These are phyloP conservation scores for Passalora sequoiae DNA, from an alignment of 2,329 filamentous ascomycete species.

Conservation along the genomic window DNA sequence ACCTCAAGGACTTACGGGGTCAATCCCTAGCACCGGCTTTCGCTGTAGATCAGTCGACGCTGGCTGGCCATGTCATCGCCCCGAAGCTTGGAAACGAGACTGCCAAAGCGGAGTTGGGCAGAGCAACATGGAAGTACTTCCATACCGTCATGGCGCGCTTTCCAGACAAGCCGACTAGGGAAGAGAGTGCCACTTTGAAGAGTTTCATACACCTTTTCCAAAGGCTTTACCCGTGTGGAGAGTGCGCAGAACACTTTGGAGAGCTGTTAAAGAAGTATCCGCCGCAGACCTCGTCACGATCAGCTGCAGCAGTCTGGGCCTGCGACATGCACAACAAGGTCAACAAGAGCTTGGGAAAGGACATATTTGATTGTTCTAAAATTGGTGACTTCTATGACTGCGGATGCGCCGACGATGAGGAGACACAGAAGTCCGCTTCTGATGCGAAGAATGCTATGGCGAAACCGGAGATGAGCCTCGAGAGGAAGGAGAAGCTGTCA, in stretches of 20 bases:
- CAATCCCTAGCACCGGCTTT: neutral
- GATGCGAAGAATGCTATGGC: slow-evolving; percentile 2
- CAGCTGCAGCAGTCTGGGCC: slow-evolving; percentile 60
- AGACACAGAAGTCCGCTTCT: slow-evolving; percentile 12
- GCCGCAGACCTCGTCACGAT: slow-evolving; percentile 58
- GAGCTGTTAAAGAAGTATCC: slow-evolving; percentile 57
- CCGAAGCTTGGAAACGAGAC: slow-evolving; percentile 80
- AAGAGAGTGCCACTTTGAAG: slow-evolving; percentile 56
- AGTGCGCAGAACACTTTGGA: slow-evolving; percentile 61
- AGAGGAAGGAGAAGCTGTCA: slow-evolving; percentile 26
- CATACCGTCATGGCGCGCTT: slow-evolving; percentile 64
- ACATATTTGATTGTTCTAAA: slow-evolving; percentile 58
- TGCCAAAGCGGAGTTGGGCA: slow-evolving; percentile 63
- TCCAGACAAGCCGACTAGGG: slow-evolving; percentile 56
- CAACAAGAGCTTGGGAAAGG: slow-evolving; percentile 57
- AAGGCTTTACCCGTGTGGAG: slow-evolving; percentile 61
- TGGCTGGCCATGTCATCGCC: slow-evolving; percentile 56
- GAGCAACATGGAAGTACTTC: slow-evolving; percentile 61
- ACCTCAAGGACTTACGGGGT: neutral
- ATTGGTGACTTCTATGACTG: slow-evolving; percentile 65
- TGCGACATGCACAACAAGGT: slow-evolving; percentile 64
- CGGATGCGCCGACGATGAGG: slow-evolving; percentile 55
- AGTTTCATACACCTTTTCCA: slow-evolving; percentile 61
- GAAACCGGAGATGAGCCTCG: slow-evolving; percentile 29
- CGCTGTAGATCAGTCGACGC: slow-evolving; percentile 7